Evolutionary conservation across 176 grass and related monocot species (phyloP).

Genomic region (Lolium rigidum): DNA sequence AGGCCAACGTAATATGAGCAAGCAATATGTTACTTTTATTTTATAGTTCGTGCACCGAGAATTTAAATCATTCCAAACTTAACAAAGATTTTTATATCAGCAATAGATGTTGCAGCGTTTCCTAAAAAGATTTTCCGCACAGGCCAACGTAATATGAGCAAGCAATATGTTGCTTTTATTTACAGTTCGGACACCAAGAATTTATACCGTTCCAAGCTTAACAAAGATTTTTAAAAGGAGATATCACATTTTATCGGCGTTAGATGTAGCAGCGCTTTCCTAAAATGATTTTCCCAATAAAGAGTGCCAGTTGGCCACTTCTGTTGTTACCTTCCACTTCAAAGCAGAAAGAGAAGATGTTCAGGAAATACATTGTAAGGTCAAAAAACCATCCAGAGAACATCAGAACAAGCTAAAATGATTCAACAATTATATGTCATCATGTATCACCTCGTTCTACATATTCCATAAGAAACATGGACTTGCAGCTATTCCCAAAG

Average conservation of each 20-base stretch:
- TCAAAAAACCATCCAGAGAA: not conserved
- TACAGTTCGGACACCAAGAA: not conserved
- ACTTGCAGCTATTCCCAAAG: not conserved
- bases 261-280: not conserved
- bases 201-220: not conserved
- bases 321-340: constrained; percentile 4
- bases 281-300: not conserved
- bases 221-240: not conserved
- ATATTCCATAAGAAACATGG: not conserved
- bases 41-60: not conserved
- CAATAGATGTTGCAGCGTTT: too few species aligned
- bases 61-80: not conserved
- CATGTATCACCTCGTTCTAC: not conserved
- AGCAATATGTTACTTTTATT: not conserved
- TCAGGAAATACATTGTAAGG: not conserved
- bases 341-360: not conserved
- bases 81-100: too few species aligned
- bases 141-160: not conserved
- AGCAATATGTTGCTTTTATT: not conserved
- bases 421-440: not conserved
- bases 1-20: not conserved
- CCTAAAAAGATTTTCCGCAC: not conserved
- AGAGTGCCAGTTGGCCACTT: not conserved
- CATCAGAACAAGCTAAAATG: not conserved
- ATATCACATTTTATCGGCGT: not conserved